Evolutionary conservation across 805 yeast genomes (phyloP).

Genomic region (Ogataea methylovora): DNA sequence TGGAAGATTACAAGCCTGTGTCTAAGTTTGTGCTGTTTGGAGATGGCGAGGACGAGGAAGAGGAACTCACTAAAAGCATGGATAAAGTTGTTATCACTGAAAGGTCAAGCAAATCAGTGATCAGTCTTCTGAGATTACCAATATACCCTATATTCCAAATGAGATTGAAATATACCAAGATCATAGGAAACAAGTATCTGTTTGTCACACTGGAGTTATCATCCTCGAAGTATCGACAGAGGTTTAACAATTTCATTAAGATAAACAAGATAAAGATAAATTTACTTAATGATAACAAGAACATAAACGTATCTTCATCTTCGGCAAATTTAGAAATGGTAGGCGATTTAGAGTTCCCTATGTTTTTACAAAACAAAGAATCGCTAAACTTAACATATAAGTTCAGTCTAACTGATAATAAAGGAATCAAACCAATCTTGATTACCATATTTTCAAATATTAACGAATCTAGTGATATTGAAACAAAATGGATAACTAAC

Average conservation of each 20-base stretch:
- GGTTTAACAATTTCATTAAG: not conserved
- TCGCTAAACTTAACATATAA: not conserved
- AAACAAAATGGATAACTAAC: conserved; percentile 30
- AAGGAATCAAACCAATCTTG: conserved; percentile 14
- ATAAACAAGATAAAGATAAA: not conserved
- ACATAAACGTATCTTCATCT: no score
- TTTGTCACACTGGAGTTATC: conserved; percentile 5
- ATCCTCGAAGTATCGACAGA: conserved; percentile 2
- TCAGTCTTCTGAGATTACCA: not conserved
- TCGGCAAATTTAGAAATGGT: not conserved
- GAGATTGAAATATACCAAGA: conserved; percentile 4
- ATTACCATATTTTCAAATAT: conserved; percentile 16
- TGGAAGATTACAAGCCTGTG: conserved; percentile 1
- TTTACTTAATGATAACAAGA: conserved; percentile 2
- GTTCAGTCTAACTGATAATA: not conserved
- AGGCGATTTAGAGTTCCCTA: conserved; percentile 1
- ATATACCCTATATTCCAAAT: conserved; percentile 3
- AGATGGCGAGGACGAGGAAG: not conserved
- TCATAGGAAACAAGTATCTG: conserved; percentile 1
- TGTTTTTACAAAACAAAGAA: no score
- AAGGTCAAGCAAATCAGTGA: not conserved
- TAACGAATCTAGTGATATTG: conserved; percentile 12
- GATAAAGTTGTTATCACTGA: not conserved
- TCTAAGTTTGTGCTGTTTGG: not conserved
- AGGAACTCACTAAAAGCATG: not conserved